Conservation (phyloP, 345 rosid species). For the Eutrema yunnanense region DNA sequence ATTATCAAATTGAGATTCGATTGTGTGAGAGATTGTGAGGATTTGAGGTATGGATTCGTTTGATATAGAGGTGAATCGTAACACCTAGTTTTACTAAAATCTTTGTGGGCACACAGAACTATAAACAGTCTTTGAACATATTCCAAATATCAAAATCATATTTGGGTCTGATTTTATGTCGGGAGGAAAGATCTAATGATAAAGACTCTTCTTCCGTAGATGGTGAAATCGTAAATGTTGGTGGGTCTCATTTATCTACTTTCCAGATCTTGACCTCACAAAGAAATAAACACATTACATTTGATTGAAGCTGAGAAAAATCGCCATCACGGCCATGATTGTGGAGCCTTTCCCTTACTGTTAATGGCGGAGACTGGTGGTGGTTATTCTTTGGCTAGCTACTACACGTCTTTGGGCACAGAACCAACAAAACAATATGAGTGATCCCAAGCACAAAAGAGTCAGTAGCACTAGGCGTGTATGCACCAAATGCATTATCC, state of each 20-base stretch:
- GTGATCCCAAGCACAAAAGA: slow-evolving; percentile 58
- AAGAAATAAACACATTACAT: neutral
- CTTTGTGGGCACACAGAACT: slow-evolving; percentile 26
- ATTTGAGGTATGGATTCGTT: too few species aligned
- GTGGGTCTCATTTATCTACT: slow-evolving; percentile 14
- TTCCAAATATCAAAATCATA: slow-evolving; percentile 12
- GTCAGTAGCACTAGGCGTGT: slow-evolving; percentile 90
- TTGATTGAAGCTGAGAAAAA: neutral
- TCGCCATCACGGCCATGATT: slow-evolving; percentile 4
- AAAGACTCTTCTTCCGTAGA: slow-evolving; percentile 9
- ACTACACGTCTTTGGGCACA: slow-evolving; percentile 93
- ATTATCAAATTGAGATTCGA: too few species aligned
- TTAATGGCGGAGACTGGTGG: slow-evolving; percentile 54
- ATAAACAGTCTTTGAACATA: slow-evolving; percentile 29
- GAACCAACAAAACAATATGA: slow-evolving; percentile 58
- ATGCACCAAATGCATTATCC: slow-evolving; percentile 89
- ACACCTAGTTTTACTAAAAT: slow-evolving; percentile 17
- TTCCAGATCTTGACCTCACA: slow-evolving; percentile 15
- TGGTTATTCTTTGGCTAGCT: slow-evolving; percentile 87
- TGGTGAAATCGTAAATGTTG: slow-evolving; percentile 20
- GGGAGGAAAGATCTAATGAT: slow-evolving; percentile 22
- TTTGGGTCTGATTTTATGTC: slow-evolving; percentile 30
- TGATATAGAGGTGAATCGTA: too few species aligned
- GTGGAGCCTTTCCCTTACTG: slow-evolving; percentile 30
- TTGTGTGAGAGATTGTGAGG: too few species aligned